Base-by-base conservation (phyloP, 2,329 filamentous ascomycete genomes). In the Ophiocordyceps camponoti-rufipedis region DNA sequence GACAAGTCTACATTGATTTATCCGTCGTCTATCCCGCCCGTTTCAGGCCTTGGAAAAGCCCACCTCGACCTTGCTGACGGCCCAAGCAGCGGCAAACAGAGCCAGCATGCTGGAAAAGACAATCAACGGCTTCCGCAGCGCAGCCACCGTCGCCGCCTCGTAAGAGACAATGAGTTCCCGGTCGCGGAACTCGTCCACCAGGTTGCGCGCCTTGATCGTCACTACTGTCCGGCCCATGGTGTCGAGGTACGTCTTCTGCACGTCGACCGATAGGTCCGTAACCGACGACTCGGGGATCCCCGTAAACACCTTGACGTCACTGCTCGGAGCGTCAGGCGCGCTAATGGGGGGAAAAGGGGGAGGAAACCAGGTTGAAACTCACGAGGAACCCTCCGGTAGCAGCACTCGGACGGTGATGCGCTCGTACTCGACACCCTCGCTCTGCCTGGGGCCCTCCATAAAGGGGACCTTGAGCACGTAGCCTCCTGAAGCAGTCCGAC, bases 161-260 rank as follows among this genome's bases (percentile, higher is more conserved):
- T 98, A 98, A 2, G 83, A 82, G 45, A 96, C 82, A 54, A 94
- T 69, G 19, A 96, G 63, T 51, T 91, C 80, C 31, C 84, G 79
- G 56, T 88, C 86, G 45, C 88, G 75, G 56, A 88, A 77, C 53
- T 96, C 91, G 54, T 98, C 91, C 1, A 93, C 85, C 45, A 96
- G 68, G 61, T 95, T 96, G 54, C 79, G 72, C 8, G 86, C 85
- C 49, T 81, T 83, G 56, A 98, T 71, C 44, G 74, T 80, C 49
- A 98, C 71, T 0, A 80, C 75, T 0, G 89, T 93, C 51, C 91
- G 84, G 49, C 91, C 91, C 31, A 89, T 56, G 0, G 91, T 96
- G 63, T 98, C 91, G 66, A 98, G 82, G 65, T 87, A 98, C 0
- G 88, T 95, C 62, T 80, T 81, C 66, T 91, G 77, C n/a, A 81